These are phyloP conservation scores for Trichocladium antarcticum DNA, from an alignment of 495 filamentous ascomycete genomes.

Conservation along the genomic window DNA sequence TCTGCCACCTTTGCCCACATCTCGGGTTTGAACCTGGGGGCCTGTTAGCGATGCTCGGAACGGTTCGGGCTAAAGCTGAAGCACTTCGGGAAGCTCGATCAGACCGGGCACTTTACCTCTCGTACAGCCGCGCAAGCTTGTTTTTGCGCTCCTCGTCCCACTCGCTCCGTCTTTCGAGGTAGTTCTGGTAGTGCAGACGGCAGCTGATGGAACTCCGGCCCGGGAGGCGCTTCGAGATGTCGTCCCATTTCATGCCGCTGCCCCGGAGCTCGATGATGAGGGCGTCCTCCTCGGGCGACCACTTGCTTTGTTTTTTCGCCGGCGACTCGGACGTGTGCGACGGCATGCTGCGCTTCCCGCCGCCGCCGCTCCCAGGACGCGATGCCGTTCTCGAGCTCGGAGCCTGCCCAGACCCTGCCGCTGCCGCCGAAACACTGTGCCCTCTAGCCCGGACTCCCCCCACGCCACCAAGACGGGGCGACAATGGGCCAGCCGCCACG, in stretches of 20 bases:
- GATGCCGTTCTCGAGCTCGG: constrained; percentile 1
- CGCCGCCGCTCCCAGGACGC: constrained; percentile 16
- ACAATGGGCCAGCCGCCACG: constrained; percentile 16
- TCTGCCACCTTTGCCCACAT: constrained; percentile 93
- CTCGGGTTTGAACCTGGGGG: constrained; percentile 76
- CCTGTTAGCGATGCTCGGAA: constrained; percentile 15
- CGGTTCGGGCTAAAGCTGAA: neutral
- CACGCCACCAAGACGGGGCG: constrained; percentile 13
- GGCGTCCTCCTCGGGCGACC: constrained; percentile 83
- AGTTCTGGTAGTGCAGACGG: constrained; percentile 93
- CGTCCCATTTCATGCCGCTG: constrained; percentile 94
- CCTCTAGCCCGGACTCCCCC: constrained; percentile 3
- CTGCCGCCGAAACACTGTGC: constrained; percentile 2
- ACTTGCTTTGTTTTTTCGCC: constrained; percentile 92
- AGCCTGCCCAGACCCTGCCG: constrained; percentile 5
- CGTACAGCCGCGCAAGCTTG: constrained; percentile 86
- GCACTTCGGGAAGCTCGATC: constrained; percentile 26
- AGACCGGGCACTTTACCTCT: too few relatives aligned
- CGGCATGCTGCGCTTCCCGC: constrained; percentile 38
- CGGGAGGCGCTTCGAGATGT: constrained; percentile 81
- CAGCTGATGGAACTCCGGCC: constrained; percentile 89
- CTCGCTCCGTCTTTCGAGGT: constrained; percentile 76
- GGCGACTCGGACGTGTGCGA: constrained; percentile 58
- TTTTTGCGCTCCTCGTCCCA: constrained; percentile 98
- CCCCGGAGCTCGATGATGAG: constrained; percentile 81